These are phyloP conservation scores for Podospora pseudopauciseta DNA, from an alignment of 495 filamentous ascomycete species.

Conservation along the genomic window DNA sequence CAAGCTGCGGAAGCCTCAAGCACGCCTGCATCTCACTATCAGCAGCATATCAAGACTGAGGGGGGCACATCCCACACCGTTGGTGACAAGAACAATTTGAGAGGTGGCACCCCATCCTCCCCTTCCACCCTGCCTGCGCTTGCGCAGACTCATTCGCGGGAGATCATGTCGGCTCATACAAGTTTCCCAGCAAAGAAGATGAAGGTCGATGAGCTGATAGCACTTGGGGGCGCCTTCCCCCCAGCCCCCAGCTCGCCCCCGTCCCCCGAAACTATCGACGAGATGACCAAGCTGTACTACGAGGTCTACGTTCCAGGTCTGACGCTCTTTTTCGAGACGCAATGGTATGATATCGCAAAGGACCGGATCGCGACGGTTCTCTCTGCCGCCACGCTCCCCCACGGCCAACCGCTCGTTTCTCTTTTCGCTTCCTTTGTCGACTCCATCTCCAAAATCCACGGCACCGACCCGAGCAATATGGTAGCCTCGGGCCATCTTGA, in stretches of 20 bases:
- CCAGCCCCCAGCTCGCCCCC: conserved; percentile 54
- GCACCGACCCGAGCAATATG: conserved; percentile 58
- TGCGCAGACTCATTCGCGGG: conserved; percentile 27
- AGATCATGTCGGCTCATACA: conserved; percentile 45
- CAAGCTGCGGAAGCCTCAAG: conserved; percentile 43
- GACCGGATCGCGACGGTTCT: conserved; percentile 21
- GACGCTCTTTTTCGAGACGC: conserved; percentile 77
- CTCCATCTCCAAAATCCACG: conserved; percentile 36
- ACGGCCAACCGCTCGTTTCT: conserved; percentile 56
- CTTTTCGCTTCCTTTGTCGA: conserved; percentile 60
- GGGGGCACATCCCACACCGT: conserved; percentile 21
- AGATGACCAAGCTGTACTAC: conserved; percentile 70
- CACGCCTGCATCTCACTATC: conserved; percentile 40
- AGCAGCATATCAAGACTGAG: conserved; percentile 31
- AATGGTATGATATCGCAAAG: conserved; percentile 66
- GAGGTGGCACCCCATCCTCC: conserved; percentile 32
- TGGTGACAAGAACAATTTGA: conserved; percentile 22
- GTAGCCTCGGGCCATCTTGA: conserved; percentile 61
- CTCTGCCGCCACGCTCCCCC: conserved; percentile 45
- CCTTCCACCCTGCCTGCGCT: conserved; percentile 16
- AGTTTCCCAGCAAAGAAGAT: conserved; percentile 61
- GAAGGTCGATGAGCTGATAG: conserved; percentile 72
- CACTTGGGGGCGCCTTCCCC: conserved; percentile 60
- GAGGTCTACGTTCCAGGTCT: conserved; percentile 75
- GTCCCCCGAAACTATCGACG: conserved; percentile 54